phyloP scores from a whole-genome alignment of 176 grass and related monocot species.

The Calamus simplicifolius region DNA sequence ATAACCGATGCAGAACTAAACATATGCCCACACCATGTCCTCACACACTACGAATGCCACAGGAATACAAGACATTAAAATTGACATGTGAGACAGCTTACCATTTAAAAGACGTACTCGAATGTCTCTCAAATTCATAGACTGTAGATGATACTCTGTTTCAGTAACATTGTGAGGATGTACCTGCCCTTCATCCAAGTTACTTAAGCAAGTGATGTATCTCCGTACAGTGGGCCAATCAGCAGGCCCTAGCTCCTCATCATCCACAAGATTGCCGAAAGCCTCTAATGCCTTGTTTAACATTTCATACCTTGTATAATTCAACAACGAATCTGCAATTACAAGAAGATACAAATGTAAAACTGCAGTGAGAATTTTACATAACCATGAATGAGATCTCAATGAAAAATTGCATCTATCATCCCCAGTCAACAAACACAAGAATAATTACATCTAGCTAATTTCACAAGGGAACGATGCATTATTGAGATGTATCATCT shows the following conservation, averaged over 20 bases:
- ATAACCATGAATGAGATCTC: too few relatives aligned
- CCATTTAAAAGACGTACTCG: slow-evolving; percentile 86
- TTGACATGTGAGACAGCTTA: slow-evolving; percentile 21
- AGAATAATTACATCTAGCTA: too few relatives aligned
- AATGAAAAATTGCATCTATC: too few relatives aligned
- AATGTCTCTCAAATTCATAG: slow-evolving; percentile 58
- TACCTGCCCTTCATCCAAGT: slow-evolving; percentile 55
- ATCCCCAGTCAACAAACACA: too few relatives aligned
- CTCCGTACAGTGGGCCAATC: slow-evolving; percentile 75
- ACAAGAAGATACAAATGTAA: slow-evolving; percentile 10
- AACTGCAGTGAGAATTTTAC: neutral
- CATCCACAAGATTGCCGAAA: slow-evolving; percentile 83
- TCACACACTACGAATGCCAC: too few relatives aligned
- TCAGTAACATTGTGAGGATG: slow-evolving; percentile 67
- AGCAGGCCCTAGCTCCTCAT: slow-evolving; percentile 90
- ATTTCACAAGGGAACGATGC: too few relatives aligned
- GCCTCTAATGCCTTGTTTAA: slow-evolving; percentile 77
- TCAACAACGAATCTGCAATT: slow-evolving; percentile 71
- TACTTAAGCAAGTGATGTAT: slow-evolving; percentile 81
- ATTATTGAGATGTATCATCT: too few relatives aligned
- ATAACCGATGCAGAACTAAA: too few relatives aligned
- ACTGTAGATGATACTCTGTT: slow-evolving; percentile 42
- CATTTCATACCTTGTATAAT: slow-evolving; percentile 86
- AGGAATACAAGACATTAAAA: too few relatives aligned
- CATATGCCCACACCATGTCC: too few relatives aligned